Percentiles rank a stretch among this genome's conserved stretches.
Conservation (phyloP, 257 asterid genomes). For the Striga asiatica region DNA sequence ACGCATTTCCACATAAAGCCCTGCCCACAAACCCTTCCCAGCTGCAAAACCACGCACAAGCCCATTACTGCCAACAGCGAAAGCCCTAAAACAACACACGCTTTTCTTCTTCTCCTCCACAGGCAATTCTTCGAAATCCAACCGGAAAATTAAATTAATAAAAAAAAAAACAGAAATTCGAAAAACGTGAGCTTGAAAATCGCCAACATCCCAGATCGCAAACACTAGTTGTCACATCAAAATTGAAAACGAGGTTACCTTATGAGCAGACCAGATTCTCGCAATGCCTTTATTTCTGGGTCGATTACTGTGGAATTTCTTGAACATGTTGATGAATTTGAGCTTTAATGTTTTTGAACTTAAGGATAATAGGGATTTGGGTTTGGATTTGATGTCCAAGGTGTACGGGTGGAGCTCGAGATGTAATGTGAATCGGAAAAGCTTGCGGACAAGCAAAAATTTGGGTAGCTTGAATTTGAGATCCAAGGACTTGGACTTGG, state of each 20-base stretch:
- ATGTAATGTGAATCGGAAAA: slow-evolving; percentile 23
- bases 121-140: slow-evolving; percentile 13
- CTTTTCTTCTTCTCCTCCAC: slow-evolving; percentile 5
- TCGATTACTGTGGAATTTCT: not conserved
- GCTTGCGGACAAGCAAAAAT: slow-evolving; percentile 18
- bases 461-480: slow-evolving; percentile 21
- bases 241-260: no score
- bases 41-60: slow-evolving; percentile 5
- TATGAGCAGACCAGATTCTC: slow-evolving; percentile 2
- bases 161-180: not conserved
- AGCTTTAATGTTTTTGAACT: slow-evolving; percentile 11
- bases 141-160: not conserved
- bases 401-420: slow-evolving; percentile 14
- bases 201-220: no score
- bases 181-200: no score
- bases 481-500: slow-evolving; percentile 21
- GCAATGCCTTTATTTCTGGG: slow-evolving; percentile 12
- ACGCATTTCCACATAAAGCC: slow-evolving; percentile 8
- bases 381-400: slow-evolving; percentile 18
- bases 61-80: slow-evolving; percentile 10
- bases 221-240: no score
- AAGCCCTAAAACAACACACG: not conserved
- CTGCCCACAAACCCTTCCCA: slow-evolving; percentile 4
- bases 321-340: slow-evolving; percentile 17
- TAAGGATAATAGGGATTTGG: slow-evolving; percentile 6